Evolutionary conservation across 768 basidiomycete species (phyloP).

Genomic region (Xanthoconium stramineum): DNA sequence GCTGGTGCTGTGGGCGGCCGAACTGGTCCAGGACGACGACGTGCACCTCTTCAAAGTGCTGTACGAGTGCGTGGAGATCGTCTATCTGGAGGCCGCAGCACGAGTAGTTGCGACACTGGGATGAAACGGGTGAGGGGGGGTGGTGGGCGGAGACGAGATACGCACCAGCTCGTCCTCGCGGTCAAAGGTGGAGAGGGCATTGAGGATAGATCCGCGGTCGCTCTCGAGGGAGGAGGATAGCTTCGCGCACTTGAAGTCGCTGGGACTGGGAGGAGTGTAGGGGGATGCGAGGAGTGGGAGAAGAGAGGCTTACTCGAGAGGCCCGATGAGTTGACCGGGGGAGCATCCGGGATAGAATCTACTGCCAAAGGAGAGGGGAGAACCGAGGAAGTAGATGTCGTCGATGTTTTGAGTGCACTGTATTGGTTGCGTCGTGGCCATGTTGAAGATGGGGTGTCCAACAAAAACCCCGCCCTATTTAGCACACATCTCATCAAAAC

Average conservation of each 20-base stretch:
- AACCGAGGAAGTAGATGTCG: constrained; percentile 68
- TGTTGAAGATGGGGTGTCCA: constrained; percentile 9
- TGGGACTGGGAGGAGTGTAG: constrained; percentile 30
- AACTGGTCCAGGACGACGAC: constrained; percentile 66
- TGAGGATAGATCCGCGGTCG: constrained; percentile 57
- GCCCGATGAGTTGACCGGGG: constrained; percentile 57
- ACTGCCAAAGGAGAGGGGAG: constrained; percentile 66
- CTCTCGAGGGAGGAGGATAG: constrained; percentile 55
- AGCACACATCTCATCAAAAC: constrained; percentile 16
- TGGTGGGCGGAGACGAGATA: not conserved
- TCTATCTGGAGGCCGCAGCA: constrained; percentile 81
- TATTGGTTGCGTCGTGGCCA: constrained; percentile 41
- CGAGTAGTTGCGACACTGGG: constrained; percentile 79
- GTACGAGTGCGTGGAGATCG: constrained; percentile 79
- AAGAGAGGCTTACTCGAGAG: constrained; percentile 55
- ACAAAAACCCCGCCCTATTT: constrained; percentile 21
- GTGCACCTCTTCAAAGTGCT: constrained; percentile 91
- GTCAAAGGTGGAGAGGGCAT: constrained; percentile 64
- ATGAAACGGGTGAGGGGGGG: not conserved
- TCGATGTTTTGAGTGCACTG: constrained; percentile 37
- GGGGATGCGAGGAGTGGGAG: not conserved
- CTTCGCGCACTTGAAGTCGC: constrained; percentile 46
- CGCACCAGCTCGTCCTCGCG: constrained; percentile 72
- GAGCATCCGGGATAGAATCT: constrained; percentile 63
- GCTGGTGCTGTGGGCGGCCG: constrained; percentile 33